Percentiles rank a stretch among this genome's conserved stretches.
Conservation (phyloP, 305 asterid species). For the Fraxinus baroniana region DNA sequence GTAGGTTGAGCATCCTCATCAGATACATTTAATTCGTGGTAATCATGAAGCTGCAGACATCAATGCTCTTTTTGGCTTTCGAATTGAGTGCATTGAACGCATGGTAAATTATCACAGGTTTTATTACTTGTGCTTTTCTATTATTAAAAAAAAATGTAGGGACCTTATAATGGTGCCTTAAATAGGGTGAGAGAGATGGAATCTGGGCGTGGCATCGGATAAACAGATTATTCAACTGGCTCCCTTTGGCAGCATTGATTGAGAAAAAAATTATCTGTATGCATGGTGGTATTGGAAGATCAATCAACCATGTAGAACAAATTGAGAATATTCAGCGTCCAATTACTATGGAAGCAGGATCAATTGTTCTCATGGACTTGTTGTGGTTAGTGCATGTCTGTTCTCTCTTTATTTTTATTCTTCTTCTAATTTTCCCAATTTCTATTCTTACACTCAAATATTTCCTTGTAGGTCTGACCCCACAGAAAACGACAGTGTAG, state of each 20-base stretch:
- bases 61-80: constrained; percentile 98
- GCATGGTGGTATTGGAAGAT: constrained; percentile 78
- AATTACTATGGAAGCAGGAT: constrained; percentile 97
- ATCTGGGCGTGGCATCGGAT: constrained; percentile 74
- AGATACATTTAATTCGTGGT: constrained; percentile 93
- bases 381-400: constrained; percentile 61
- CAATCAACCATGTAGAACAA: constrained; percentile 67
- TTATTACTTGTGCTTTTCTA: constrained; percentile 16
- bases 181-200: constrained; percentile 74
- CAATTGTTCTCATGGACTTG: constrained; percentile 93
- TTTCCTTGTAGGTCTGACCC: constrained; percentile 86
- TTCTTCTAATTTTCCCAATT: neutral
- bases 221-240: constrained; percentile 73
- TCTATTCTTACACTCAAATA: constrained; percentile 16
- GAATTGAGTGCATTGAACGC: constrained; percentile 71
- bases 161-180: constrained; percentile 24
- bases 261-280: constrained; percentile 68
- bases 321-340: constrained; percentile 94
- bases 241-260: constrained; percentile 66
- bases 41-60: constrained; percentile 99
- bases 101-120: constrained; percentile 42
- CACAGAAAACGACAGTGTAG: constrained; percentile 98
- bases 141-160: constrained; percentile 9
- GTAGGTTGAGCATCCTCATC: constrained; percentile 88
- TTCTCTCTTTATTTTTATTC: constrained; percentile 11